These are phyloP conservation scores for Cyberlindnera maclurae DNA, from an alignment of 805 yeast species.

Conservation along the genomic window DNA sequence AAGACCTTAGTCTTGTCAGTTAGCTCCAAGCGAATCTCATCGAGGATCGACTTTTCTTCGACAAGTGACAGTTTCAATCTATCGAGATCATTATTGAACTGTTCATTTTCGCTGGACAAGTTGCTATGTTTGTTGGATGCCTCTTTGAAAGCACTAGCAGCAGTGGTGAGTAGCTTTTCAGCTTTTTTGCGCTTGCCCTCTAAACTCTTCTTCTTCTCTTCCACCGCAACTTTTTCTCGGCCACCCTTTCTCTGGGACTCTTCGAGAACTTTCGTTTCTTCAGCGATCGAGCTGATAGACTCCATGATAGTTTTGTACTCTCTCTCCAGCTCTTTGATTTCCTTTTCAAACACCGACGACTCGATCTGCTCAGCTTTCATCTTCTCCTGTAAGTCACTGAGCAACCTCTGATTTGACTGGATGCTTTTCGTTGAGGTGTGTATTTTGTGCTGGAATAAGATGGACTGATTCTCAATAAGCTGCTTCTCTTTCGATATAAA, in stretches of 20 bases:
- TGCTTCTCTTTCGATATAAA: constrained; percentile 60
- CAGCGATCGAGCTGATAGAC: constrained; percentile 19
- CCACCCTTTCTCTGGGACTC: constrained; percentile 37
- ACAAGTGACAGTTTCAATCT: constrained; percentile 39
- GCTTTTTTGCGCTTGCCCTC: constrained; percentile 51
- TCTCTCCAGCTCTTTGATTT: constrained; percentile 26
- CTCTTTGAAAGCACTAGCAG: constrained; percentile 37
- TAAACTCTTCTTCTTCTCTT: constrained; percentile 70
- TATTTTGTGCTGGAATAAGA: constrained; percentile 48
- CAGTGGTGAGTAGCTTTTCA: constrained; percentile 43
- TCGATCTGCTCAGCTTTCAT: constrained; percentile 37
- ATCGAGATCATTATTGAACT: constrained; percentile 37
- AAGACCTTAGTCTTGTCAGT: constrained; percentile 68
- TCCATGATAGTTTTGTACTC: constrained; percentile 23
- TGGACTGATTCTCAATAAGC: constrained; percentile 44
- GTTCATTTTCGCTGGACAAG: constrained; percentile 37
- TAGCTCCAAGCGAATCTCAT: constrained; percentile 55
- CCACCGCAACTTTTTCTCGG: constrained; percentile 57
- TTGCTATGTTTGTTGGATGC: constrained; percentile 40
- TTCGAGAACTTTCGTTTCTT: constrained; percentile 27
- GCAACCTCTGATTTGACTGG: constrained; percentile 29
- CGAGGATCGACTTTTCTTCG: constrained; percentile 50
- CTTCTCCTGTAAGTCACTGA: constrained; percentile 34
- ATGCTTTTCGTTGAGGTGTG: constrained; percentile 34
- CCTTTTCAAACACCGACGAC: constrained; percentile 32